These are phyloP conservation scores for Reutealis trisperma DNA, from an alignment of 345 rosid genomes.

Conservation along the genomic window DNA sequence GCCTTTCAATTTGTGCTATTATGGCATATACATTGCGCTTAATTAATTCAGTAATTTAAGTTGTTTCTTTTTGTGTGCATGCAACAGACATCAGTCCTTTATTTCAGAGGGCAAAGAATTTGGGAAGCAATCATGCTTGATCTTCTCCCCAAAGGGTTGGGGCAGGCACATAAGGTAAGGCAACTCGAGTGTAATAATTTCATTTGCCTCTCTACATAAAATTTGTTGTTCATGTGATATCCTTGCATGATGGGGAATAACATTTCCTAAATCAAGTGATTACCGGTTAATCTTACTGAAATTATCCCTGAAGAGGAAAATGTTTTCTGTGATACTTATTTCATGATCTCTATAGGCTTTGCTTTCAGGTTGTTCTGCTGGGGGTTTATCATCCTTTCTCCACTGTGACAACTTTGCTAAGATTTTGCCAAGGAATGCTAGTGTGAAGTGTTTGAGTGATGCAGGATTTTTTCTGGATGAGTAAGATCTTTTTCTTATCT, in stretches of 20 bases:
- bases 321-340: background rate
- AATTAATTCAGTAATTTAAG: background rate
- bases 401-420: constrained; percentile 72
- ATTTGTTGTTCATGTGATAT: too few relatives aligned
- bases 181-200: background rate
- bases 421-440: constrained; percentile 57
- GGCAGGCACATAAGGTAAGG: constrained; percentile 62
- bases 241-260: background rate
- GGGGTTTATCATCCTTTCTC: constrained; percentile 77
- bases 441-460: constrained; percentile 91
- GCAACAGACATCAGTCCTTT: constrained; percentile 73
- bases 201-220: background rate
- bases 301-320: background rate
- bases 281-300: background rate
- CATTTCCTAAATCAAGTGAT: background rate
- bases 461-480: constrained; percentile 90
- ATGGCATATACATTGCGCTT: background rate
- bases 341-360: constrained; percentile 54
- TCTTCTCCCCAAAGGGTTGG: constrained; percentile 82
- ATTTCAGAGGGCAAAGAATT: constrained; percentile 89
- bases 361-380: constrained; percentile 99
- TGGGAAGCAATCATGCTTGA: constrained; percentile 87
- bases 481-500: constrained; percentile 40
- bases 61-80: constrained; percentile 14
- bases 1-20: background rate